phyloP scores from a whole-genome alignment of 2,329 filamentous ascomycete genomes.

The Colletotrichum plurivorum region DNA sequence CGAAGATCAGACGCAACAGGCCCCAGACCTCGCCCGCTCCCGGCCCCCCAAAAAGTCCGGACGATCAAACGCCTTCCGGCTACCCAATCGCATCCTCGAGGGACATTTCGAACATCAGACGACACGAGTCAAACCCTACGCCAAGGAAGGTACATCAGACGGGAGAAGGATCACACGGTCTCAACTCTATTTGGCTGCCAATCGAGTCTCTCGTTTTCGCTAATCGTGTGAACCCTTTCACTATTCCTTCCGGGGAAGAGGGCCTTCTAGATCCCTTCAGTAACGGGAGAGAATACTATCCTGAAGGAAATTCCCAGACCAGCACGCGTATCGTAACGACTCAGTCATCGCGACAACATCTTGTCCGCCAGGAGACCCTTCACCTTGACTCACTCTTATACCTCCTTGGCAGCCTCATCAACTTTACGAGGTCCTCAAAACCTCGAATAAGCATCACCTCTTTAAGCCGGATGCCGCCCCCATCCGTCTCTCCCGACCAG shows the following conservation, averaged over 20 bases:
- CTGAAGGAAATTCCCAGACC: too few species aligned
- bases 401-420: too few species aligned
- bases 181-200: background rate
- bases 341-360: too few species aligned
- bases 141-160: background rate
- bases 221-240: too few species aligned
- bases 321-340: too few species aligned
- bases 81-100: slow-evolving; percentile 6
- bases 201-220: background rate
- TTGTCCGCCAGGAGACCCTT: too few species aligned
- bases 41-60: background rate
- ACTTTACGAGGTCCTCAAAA: too few species aligned
- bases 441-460: too few species aligned
- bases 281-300: too few species aligned
- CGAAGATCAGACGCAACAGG: slow-evolving; percentile 17
- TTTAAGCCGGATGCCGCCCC: background rate
- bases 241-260: too few species aligned
- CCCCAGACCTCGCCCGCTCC: background rate
- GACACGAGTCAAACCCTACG: background rate
- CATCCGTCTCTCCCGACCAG: background rate
- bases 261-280: too few species aligned
- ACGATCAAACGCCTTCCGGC: slow-evolving; percentile 9
- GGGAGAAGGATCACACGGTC: background rate
- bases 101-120: background rate
- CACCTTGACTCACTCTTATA: too few species aligned